Percentiles rank a stretch among this genome's conserved stretches.
Evolutionary conservation across 1,284 basidiomycete genomes (phyloP).

Genomic region (Trichosporon faecale): DNA sequence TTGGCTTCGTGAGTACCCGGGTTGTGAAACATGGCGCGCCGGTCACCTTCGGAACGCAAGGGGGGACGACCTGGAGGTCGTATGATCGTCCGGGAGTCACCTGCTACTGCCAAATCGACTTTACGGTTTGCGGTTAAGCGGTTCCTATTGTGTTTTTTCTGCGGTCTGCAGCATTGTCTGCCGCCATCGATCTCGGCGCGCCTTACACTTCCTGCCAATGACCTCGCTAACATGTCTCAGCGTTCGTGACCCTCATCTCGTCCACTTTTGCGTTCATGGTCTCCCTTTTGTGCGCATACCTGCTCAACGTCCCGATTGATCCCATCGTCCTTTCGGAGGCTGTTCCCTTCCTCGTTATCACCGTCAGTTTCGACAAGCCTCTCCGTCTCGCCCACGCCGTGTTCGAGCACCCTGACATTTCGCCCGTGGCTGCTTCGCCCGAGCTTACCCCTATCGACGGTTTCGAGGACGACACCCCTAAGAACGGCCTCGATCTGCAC

Average conservation of each 20-base stretch:
- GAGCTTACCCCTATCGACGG: conserved; percentile 35
- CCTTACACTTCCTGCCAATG: background rate
- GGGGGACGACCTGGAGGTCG: background rate
- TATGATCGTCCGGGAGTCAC: conserved; percentile 1
- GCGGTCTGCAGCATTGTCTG: background rate
- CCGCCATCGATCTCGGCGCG: background rate
- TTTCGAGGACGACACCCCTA: conserved; percentile 27
- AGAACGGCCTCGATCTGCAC: conserved; percentile 44
- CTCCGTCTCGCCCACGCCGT: conserved; percentile 86
- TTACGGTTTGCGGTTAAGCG: background rate
- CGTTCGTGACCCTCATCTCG: conserved; percentile 76
- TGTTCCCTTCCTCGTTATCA: conserved; percentile 94
- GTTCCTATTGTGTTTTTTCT: conserved; percentile 18
- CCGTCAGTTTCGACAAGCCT: conserved; percentile 96
- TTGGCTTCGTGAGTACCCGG: conserved; percentile 62
- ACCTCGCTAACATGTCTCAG: conserved; percentile 45
- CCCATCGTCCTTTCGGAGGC: conserved; percentile 88
- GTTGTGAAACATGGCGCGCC: background rate
- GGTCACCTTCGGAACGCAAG: background rate
- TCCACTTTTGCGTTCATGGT: conserved; percentile 85
- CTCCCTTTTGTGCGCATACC: conserved; percentile 77
- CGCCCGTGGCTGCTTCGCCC: conserved; percentile 55
- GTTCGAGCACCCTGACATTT: conserved; percentile 76
- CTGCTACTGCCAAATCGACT: background rate
- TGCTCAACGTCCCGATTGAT: conserved; percentile 82